These are phyloP conservation scores for Aeminium ludgeri DNA, from an alignment of 495 filamentous ascomycete species.

Conservation along the genomic window DNA sequence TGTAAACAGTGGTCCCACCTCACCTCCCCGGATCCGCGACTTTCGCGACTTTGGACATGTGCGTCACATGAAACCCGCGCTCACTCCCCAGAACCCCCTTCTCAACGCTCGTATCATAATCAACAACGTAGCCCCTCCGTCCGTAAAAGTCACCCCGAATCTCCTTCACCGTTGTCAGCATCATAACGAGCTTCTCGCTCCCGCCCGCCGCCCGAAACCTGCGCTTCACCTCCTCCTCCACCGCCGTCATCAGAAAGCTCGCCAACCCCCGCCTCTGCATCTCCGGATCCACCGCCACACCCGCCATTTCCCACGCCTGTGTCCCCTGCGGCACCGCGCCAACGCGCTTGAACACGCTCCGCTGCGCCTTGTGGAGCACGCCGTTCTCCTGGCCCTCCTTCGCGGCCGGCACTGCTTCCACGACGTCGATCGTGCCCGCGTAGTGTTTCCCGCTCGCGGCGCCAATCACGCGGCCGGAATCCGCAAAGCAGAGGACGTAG, in stretches of 20 bases:
- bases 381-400: too few relatives aligned
- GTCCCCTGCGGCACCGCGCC: neutral
- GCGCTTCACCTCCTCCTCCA: conserved; percentile 7
- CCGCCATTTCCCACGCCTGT: conserved; percentile 11
- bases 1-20: too few relatives aligned
- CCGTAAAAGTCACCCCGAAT: conserved; percentile 6
- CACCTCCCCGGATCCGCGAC: neutral
- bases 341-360: conserved; percentile 1
- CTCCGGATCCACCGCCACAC: conserved; percentile 5
- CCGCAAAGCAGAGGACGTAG: conserved; percentile 3
- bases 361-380: neutral
- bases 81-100: conserved; percentile 5
- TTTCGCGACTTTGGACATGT: conserved; percentile 8
- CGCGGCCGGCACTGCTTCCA: neutral
- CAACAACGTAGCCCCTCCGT: conserved; percentile 2
- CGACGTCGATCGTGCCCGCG: neutral
- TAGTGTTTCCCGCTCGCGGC: conserved; percentile 10
- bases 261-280: conserved; percentile 6
- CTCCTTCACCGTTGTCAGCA: conserved; percentile 13
- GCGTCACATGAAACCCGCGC: conserved; percentile 9
- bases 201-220: neutral
- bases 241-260: conserved; percentile 6
- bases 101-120: conserved; percentile 10
- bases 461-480: conserved; percentile 1
- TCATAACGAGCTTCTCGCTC: neutral